Evolutionary conservation across 768 basidiomycete genomes (phyloP), one percentile per base, ranked within the genome.

Genomic region (Suillus occidentalis): DNA sequence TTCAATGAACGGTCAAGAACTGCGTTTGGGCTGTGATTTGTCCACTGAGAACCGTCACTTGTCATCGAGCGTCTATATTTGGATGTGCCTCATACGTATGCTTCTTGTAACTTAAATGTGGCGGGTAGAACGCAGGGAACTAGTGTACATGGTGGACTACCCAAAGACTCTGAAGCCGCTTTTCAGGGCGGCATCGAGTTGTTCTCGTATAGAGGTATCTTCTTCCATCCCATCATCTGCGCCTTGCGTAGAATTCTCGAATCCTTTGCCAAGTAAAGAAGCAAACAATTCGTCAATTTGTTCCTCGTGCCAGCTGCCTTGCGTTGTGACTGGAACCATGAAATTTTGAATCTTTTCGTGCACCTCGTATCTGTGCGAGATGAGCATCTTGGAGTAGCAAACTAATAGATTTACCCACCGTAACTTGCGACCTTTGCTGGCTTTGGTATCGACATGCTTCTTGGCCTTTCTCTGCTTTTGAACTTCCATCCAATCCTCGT

Each of bases 301-400:
- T 72, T 95, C 94, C 65, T 98, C 95, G 68, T 97, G 94, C 97
- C 97, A 99, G 63, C 80, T 84, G 36, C 87, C 87, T 40, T 78
- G 74, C 22, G 69, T 68, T 8, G 86, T 85, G 14, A 95, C 88
- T 7, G 97, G 97, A 2, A 95, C 93, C 91, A 97, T 97, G 74
- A 98, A 99, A 76, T 95, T 95, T 75, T 95, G 93, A 59, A 97
- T 80, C 79, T 97, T 99, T 71, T 99, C 95, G 72, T 99, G 97
- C 2, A 93, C 88, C 68, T 97, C 91, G 75, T 95, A 97, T 63
- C 93, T 92, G 73, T 7, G 37, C n/a, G 58, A 60, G 22, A 55
- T 36, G n/a, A 71, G 42, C 14, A 43, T 53, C 28, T 22, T 39
- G 25, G 25, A 58, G 18, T 42, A 25, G 47, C 40, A 43, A 43